Base-by-base conservation (phyloP, 257 asterid genomes). In the Apocynum venetum region DNA sequence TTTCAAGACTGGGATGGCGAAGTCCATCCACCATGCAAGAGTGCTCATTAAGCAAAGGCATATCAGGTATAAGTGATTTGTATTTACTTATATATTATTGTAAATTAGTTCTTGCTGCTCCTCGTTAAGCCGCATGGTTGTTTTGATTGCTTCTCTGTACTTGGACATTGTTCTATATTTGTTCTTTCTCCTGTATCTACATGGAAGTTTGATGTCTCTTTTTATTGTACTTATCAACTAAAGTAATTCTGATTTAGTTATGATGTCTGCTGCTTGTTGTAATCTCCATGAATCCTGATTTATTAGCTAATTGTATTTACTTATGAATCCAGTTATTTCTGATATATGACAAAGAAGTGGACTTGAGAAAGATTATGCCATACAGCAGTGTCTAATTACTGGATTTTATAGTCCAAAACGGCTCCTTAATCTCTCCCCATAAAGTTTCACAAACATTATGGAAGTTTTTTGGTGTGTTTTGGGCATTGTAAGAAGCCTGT, bases 31-130 rank as follows among this genome's bases (percentile, higher is more conserved):
- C 83, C 89, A 86, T 80, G 90, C 90, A 3, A 80, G 88, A 13
- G 88, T 86, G 38, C 90, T 86, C 74, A 86, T 86, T 72, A 84
- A 88, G 81, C 90, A 86, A 71, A 86, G 87, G 80, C 88, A 86
- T 59, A 84, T 86, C 75, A 86, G 90, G 90, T 86, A 67, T 36
- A 9, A n/a, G 15, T 47, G 4, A 3, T 4, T 46, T 47, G 31
- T 17, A 1, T 66, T 41, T 15, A 17, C 2, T 14, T 4, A 2
- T 38, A 9, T 15, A 19, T 41, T 17, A 9, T 41, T 67, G 51
- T 41, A 2, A 40, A 19, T 67, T 3, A 40, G 25, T 66, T 66
- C 25, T 12, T 66, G 31, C 49, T 43, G 10, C 31, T 40, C 14
- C n/a, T 53, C 13, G 10, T 15, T 40, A 8, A 4, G 12, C 66